phyloP scores from a whole-genome alignment of 2,329 filamentous ascomycete species.

The Xylariaceae sp. region DNA sequence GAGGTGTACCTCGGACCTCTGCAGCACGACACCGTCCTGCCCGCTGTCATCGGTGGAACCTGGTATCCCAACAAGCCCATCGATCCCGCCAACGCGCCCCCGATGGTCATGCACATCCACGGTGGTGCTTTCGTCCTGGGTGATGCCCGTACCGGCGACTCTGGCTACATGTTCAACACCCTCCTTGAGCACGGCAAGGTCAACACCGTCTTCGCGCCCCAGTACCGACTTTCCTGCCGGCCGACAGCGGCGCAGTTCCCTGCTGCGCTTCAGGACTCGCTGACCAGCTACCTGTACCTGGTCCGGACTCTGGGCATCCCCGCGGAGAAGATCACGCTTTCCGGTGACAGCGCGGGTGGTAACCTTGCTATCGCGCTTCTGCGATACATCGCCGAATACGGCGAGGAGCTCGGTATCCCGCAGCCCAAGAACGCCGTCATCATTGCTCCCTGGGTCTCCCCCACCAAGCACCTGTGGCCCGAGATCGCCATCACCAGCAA shows the following conservation, averaged over 20 bases:
- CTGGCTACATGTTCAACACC: conserved; percentile 19
- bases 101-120: conserved; percentile 27
- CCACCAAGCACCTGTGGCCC: conserved; percentile 17
- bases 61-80: conserved; percentile 26
- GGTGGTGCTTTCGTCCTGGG: conserved; percentile 27
- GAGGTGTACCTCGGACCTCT: conserved; percentile 25
- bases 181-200: conserved; percentile 35
- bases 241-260: conserved; percentile 40
- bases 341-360: conserved; percentile 46
- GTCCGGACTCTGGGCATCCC: conserved; percentile 33
- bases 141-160: conserved; percentile 17
- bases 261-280: conserved; percentile 44
- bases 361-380: conserved; percentile 42
- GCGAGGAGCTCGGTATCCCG: conserved; percentile 21
- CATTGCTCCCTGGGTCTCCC: conserved; percentile 26
- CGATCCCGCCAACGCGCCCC: conserved; percentile 1
- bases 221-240: conserved; percentile 44
- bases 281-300: conserved; percentile 43
- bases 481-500: conserved; percentile 14
- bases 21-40: conserved; percentile 15
- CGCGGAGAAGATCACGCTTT: conserved; percentile 38
- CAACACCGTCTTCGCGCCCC: conserved; percentile 39
- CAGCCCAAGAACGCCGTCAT: conserved; percentile 35
- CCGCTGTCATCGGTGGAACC: conserved; percentile 28
- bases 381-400: conserved; percentile 41